phyloP scores from a whole-genome alignment of 495 filamentous ascomycete species.

The Podospora sp. region DNA sequence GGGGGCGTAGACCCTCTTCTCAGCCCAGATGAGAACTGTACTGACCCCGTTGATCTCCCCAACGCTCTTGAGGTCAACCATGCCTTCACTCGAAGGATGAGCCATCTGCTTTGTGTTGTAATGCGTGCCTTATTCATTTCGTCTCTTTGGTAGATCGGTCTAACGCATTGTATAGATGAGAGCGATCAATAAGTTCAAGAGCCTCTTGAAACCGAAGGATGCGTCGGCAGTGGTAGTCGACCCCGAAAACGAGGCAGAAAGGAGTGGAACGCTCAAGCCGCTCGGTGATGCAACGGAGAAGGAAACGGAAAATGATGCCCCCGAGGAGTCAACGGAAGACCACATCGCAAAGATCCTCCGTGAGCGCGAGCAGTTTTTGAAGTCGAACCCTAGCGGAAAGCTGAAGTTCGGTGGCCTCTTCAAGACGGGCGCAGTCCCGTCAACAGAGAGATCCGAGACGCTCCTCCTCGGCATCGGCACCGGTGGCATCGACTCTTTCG shows the following conservation, averaged over 20 bases:
- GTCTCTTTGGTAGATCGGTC: background rate
- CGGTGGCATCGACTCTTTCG: slow-evolving; percentile 48
- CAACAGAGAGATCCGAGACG: slow-evolving; percentile 63
- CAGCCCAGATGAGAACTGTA: slow-evolving; percentile 81
- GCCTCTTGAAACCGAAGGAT: slow-evolving; percentile 35
- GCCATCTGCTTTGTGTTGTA: slow-evolving; percentile 81
- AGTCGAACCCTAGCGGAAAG: slow-evolving; percentile 25
- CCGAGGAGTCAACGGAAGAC: slow-evolving; percentile 41
- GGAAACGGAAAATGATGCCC: background rate
- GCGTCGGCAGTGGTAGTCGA: slow-evolving; percentile 28
- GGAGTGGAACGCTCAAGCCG: slow-evolving; percentile 5
- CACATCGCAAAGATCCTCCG: slow-evolving; percentile 43
- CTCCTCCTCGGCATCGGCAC: slow-evolving; percentile 76
- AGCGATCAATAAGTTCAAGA: slow-evolving; percentile 87
- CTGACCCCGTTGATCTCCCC: slow-evolving; percentile 73
- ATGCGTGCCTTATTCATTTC: slow-evolving; percentile 8
- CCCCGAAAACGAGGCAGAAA: slow-evolving; percentile 12
- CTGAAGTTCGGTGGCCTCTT: background rate
- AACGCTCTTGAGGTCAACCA: slow-evolving; percentile 87
- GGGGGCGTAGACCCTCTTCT: slow-evolving; percentile 78
- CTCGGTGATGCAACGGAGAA: slow-evolving; percentile 7
- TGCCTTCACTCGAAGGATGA: slow-evolving; percentile 88
- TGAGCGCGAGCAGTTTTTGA: slow-evolving; percentile 42
- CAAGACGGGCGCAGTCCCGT: slow-evolving; percentile 53
- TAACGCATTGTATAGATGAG: slow-evolving; percentile 65